Base-by-base conservation (phyloP, 2,329 filamentous ascomycete species). In the Sclerotinia borealis region DNA sequence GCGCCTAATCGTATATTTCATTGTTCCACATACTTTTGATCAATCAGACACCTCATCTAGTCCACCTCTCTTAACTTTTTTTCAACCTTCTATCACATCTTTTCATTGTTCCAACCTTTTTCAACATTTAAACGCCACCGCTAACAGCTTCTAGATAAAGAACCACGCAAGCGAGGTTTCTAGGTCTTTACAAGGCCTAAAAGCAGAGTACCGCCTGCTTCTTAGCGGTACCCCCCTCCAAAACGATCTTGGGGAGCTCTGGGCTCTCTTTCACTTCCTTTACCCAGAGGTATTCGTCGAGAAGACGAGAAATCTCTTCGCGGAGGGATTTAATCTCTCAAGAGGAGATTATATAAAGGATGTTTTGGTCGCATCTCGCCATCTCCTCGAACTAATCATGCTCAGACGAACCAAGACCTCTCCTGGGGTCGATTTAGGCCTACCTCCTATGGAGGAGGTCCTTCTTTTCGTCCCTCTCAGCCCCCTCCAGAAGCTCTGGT, bases 401-500 rank as follows among this genome's bases (percentile, higher is more conserved):
- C 74, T 86, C 8, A 77, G 84, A 15, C 76, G 84, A 4, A 82
- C 84, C 76, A 87, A 87, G 69, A 77, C 77, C 50, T 83, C 80
- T 41, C 78, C 79, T 0, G 79, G 77, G 0, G 80, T 85, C 37
- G 79, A 83, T 59, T 76, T 85, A 1, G 80, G 80, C 22, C 75
- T 87, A 6, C 84, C 84, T 0, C 77, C 78, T 1, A 87, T 86
- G 70, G 80, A 79, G 49, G 84, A 86, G 65, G 75, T 85, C 0
- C 74, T 84, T 0, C 75, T 87, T 1, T 85, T 81, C 59, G 79
- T 85, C 0, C 84, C 84, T 0, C 72, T 87, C 0, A 84, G 82
- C 0, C 81, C 82, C 0, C 79, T 85, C 75, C 84, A 87, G 67
- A 75, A 80, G 2, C 81, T 82, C 45, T 85, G 82, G 80, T 87